Base-by-base conservation (phyloP, 345 rosid species). In the Trapa incisa region DNA sequence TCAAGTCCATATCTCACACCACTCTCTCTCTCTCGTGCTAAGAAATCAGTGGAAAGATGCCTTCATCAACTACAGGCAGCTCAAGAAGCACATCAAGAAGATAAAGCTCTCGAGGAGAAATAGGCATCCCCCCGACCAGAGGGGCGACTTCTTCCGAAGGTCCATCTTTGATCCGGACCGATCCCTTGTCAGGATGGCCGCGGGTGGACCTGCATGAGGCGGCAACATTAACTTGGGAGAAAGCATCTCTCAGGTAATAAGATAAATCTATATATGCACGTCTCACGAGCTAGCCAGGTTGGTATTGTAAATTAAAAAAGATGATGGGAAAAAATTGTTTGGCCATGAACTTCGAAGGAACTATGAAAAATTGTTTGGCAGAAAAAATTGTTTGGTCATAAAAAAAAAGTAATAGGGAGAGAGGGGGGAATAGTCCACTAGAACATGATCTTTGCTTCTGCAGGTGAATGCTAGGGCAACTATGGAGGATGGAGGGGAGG, bases 1-100 rank as follows among this genome's bases (percentile, higher is more conserved):
- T n/a, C n/a, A n/a, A n/a, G n/a, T n/a, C n/a, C n/a, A n/a, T n/a
- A n/a, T n/a, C 29, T 22, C 29, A 22, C 29, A 22, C 29, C 29
- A 0, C 29, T 22, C 29, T 22, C 29, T 22, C 29, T 22, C 29
- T 22, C 29, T 22, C 29, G 29, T 22, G 29, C 29, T 22, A 22
- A 22, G 29, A 22, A 22, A 22, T 22, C 29, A 95, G 74, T 95
- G 99, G 99, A 95, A 88, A 66, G 98, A 87, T 15, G 96, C 96
- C 48, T 95, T 91, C 61, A 98, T 89, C 37, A 85, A 91, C 75
- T 95, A 95, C 70, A 78, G 96, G 85, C 83, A 84, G 58, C 92
- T 91, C 42, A 95, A 95, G 72, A 95, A 95, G 73, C 94, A 87
- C 32, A 65, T 95, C 3, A 95, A 89, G 71, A 91, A 86, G 71